phyloP scores from a whole-genome alignment of 2,329 filamentous ascomycete genomes.

The Penicillium brevicompactum region DNA sequence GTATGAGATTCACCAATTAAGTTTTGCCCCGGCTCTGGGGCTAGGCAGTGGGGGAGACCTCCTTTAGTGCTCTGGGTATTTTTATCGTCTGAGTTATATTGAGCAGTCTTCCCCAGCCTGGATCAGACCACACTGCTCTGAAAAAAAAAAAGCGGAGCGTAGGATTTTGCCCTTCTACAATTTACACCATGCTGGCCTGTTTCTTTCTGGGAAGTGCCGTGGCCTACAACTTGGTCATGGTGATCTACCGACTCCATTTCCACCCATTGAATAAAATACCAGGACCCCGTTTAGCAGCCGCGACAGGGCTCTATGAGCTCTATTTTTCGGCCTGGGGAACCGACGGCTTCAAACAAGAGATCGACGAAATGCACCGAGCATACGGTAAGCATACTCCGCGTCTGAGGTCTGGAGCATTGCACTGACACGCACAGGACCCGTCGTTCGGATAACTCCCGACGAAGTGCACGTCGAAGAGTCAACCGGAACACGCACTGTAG shows the following conservation, averaged over 20 bases:
- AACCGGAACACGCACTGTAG: slow-evolving; percentile 6
- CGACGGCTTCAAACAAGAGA: slow-evolving; percentile 19
- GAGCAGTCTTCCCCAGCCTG: neutral
- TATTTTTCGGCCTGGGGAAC: slow-evolving; percentile 19
- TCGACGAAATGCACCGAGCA: slow-evolving; percentile 20
- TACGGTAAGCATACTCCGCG: slow-evolving; percentile 15
- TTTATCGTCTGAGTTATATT: neutral
- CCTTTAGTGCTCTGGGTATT: neutral
- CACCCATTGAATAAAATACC: slow-evolving; percentile 24
- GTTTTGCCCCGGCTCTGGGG: neutral
- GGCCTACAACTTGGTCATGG: slow-evolving; percentile 21
- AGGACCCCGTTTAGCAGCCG: slow-evolving; percentile 21
- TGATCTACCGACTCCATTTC: slow-evolving; percentile 25
- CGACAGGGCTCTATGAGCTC: slow-evolving; percentile 25
- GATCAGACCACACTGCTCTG: neutral
- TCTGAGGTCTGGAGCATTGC: neutral
- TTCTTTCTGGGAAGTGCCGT: slow-evolving; percentile 24
- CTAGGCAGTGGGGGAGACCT: neutral
- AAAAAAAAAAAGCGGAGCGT: neutral
- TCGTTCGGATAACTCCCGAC: slow-evolving; percentile 26
- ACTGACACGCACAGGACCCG: slow-evolving; percentile 16
- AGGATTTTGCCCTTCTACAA: neutral
- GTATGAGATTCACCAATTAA: slow-evolving; percentile 4
- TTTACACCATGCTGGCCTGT: slow-evolving; percentile 16
- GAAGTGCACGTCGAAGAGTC: slow-evolving; percentile 25